Percentiles rank a stretch among this genome's conserved stretches.
Conservation (phyloP, 2,329 filamentous ascomycete genomes). For the Raffaelea arxii region DNA sequence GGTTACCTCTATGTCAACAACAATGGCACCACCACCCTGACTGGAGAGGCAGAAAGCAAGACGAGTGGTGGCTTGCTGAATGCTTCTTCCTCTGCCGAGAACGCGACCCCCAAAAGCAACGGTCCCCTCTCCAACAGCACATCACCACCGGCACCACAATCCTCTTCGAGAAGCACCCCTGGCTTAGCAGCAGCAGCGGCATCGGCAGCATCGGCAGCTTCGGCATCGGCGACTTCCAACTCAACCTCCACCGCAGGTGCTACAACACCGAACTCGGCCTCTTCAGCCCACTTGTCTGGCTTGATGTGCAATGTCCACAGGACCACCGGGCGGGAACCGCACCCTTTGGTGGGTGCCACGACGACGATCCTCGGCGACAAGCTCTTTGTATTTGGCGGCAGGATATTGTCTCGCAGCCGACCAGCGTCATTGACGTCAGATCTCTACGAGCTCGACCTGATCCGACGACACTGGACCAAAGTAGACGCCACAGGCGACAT, state of each 20-base stretch:
- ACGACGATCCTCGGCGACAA: conserved; percentile 94
- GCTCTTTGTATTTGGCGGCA: conserved; percentile 90
- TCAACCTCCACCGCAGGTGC: background rate
- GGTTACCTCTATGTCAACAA: conserved; percentile 15
- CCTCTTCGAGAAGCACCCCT: too few species aligned
- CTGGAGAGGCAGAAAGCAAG: background rate
- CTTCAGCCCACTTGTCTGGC: conserved; percentile 52
- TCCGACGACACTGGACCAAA: conserved; percentile 87
- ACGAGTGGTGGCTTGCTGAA: conserved; percentile 7
- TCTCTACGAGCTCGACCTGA: conserved; percentile 86
- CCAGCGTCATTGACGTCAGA: conserved; percentile 77
- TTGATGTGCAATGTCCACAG: conserved; percentile 65
- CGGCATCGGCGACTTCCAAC: too few species aligned
- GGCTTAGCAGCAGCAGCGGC: too few species aligned
- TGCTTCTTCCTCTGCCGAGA: conserved; percentile 30
- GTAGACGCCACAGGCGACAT: conserved; percentile 75
- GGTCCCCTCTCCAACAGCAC: conserved; percentile 46
- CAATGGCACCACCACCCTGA: background rate
- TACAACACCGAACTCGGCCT: conserved; percentile 33
- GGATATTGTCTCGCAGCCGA: conserved; percentile 73
- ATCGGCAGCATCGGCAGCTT: conserved; percentile 22
- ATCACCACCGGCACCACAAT: conserved; percentile 40
- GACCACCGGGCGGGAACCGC: conserved; percentile 86
- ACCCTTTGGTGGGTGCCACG: conserved; percentile 84
- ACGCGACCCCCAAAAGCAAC: conserved; percentile 40